Percentiles rank a stretch among this genome's conserved stretches.
Evolutionary conservation across 176 grass and related monocot species (phyloP).

Genomic region (Aegilops speltoides): DNA sequence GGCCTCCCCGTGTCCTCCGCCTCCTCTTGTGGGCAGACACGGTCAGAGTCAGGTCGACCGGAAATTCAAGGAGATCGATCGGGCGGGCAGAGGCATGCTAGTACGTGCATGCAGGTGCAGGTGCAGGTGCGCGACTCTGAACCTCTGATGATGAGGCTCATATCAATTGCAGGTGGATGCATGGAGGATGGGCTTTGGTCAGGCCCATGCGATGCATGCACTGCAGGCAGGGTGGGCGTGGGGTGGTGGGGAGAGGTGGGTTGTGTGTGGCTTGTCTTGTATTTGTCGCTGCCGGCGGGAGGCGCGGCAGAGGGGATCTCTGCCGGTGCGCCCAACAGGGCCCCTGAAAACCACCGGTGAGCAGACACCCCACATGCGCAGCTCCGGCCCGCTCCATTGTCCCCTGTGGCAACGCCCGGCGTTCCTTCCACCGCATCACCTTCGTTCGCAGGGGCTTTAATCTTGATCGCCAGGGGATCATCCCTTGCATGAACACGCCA

Average conservation of each 20-base stretch:
- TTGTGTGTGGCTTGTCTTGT: constrained; percentile 40
- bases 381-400: neutral
- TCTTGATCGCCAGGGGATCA: neutral
- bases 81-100: neutral
- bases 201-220: constrained; percentile 1
- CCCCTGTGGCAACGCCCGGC: constrained; percentile 17
- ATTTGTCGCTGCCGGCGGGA: constrained; percentile 58
- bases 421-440: neutral
- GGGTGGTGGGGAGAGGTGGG: constrained; percentile 6
- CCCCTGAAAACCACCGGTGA: constrained; percentile 36
- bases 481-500: neutral
- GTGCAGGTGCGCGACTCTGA: neutral
- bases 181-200: neutral
- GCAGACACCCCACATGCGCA: constrained; percentile 49
- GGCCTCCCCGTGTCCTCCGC: neutral
- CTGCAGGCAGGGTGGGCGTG: neutral
- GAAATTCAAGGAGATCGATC: neutral
- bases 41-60: neutral
- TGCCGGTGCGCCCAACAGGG: constrained; percentile 49
- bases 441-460: neutral
- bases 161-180: neutral
- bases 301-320: constrained; percentile 56
- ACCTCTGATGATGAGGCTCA: neutral
- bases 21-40: constrained; percentile 8
- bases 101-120: neutral